These are phyloP conservation scores for Botrytis fabae DNA, from an alignment of 2,329 filamentous ascomycete genomes.

Conservation along the genomic window DNA sequence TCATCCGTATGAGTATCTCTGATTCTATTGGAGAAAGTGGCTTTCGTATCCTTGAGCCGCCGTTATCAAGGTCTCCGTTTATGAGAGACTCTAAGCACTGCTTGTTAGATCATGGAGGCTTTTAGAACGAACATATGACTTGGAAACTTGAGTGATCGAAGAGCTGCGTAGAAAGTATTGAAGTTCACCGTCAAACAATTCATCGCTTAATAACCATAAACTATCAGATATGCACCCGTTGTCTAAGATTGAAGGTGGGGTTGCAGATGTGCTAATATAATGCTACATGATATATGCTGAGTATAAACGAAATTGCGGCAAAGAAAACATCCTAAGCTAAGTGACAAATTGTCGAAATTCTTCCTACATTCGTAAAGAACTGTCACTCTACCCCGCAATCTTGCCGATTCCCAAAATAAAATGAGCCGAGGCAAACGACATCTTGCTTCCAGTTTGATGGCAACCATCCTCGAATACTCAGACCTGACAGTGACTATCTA, in stretches of 20 bases:
- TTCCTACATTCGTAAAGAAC: neutral
- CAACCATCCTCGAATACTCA: neutral
- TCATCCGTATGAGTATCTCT: neutral
- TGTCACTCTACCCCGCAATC: neutral
- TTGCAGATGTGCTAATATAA: neutral
- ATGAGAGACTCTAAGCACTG: neutral
- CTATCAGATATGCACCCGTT: neutral
- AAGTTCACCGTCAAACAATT: neutral
- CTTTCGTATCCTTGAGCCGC: neutral
- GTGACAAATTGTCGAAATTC: neutral
- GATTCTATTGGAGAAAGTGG: neutral
- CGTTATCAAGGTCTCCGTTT: neutral
- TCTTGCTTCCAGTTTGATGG: neutral
- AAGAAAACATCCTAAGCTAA: neutral
- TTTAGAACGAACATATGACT: neutral
- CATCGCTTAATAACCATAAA: neutral
- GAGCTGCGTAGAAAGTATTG: neutral
- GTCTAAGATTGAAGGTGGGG: neutral
- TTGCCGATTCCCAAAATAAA: neutral
- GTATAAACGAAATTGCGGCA: neutral
- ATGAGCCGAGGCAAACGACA: neutral
- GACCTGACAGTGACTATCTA: neutral
- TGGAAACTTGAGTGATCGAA: neutral
- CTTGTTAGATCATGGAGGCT: neutral
- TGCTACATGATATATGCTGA: neutral